phyloP scores from a whole-genome alignment of 75 land plant genomes.

The Pinus albicaulis region DNA sequence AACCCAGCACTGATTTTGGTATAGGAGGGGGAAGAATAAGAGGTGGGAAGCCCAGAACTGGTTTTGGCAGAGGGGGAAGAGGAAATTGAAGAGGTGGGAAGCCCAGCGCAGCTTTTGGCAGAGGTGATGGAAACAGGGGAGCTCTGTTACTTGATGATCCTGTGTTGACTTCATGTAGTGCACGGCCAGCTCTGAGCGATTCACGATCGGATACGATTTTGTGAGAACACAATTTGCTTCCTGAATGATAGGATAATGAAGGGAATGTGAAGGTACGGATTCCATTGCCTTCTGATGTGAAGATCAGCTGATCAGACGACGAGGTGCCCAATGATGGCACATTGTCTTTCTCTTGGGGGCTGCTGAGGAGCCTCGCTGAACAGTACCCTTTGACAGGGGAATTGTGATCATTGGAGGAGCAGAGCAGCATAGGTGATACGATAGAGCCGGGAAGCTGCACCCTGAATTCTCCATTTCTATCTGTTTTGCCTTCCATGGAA shows the following conservation, averaged over 20 bases:
- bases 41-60: not conserved
- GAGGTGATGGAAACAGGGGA: no score
- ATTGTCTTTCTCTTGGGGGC: not conserved
- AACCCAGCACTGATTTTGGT: no score
- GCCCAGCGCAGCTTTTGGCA: no score
- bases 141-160: no score
- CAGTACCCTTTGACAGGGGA: no score
- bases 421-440: no score
- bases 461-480: conserved; percentile 1
- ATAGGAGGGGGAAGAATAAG: not conserved
- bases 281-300: not conserved
- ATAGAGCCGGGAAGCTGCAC: not conserved
- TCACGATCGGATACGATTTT: not conserved
- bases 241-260: not conserved
- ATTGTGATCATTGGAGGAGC: no score
- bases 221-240: not conserved
- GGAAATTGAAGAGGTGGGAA: no score
- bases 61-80: not conserved
- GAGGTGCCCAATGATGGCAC: not conserved
- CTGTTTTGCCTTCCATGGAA: not conserved
- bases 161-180: no score
- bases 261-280: not conserved
- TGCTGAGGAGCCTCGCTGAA: no score
- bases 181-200: no score
- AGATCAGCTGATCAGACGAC: not conserved